These are phyloP conservation scores for Monilinia aucupariae DNA, from an alignment of 2,329 filamentous ascomycete genomes.

Conservation along the genomic window DNA sequence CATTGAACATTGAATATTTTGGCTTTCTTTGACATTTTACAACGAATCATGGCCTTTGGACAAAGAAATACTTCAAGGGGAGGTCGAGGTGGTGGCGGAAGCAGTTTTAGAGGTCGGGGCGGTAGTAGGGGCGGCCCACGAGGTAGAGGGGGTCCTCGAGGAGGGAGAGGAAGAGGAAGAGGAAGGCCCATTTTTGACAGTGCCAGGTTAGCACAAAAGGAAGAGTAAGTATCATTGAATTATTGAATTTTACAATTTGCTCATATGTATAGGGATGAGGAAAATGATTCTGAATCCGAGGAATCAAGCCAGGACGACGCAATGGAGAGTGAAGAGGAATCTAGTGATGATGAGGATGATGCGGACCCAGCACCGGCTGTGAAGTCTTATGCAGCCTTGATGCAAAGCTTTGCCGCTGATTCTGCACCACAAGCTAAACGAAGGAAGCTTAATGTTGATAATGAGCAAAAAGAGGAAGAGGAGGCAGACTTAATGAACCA, in stretches of 20 bases:
- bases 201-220: constrained; percentile 43
- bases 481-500: constrained; percentile 20
- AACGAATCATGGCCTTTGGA: constrained; percentile 22
- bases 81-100: constrained; percentile 23
- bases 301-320: constrained; percentile 40
- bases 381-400: constrained; percentile 52
- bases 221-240: constrained; percentile 28
- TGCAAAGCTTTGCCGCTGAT: constrained; percentile 51
- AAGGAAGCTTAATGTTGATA: constrained; percentile 46
- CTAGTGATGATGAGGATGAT: constrained; percentile 41
- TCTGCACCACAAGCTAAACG: constrained; percentile 48
- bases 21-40: background rate
- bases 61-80: constrained; percentile 21
- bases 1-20: background rate
- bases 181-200: constrained; percentile 43
- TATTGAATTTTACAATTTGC: background rate
- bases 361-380: constrained; percentile 36
- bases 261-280: constrained; percentile 25
- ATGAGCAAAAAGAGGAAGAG: constrained; percentile 20
- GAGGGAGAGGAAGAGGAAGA: constrained; percentile 31
- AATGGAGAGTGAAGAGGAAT: constrained; percentile 42
- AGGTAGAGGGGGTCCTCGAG: constrained; percentile 28
- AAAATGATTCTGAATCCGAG: constrained; percentile 34
- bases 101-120: constrained; percentile 29
- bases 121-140: constrained; percentile 27